Conservation (phyloP, 2,329 filamentous ascomycete species). For the Leptodontidium sp. region DNA sequence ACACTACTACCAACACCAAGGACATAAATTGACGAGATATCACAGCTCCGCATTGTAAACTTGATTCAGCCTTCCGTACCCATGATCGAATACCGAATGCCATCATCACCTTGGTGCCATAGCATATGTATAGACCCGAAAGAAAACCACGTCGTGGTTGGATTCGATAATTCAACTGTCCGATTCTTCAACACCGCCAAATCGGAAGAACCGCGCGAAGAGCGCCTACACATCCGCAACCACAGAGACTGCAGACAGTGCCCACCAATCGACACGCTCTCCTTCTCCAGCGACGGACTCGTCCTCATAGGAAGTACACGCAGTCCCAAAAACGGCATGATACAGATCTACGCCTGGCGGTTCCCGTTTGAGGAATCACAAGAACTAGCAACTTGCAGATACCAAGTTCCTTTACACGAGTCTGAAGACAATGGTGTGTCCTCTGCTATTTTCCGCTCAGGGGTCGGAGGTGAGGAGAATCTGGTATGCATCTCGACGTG, state of each 20-base stretch:
- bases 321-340: constrained; percentile 48
- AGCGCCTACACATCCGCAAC: constrained; percentile 48
- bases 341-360: constrained; percentile 50
- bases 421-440: constrained; percentile 53
- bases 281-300: constrained; percentile 52
- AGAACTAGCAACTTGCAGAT: constrained; percentile 49
- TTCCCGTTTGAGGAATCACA: constrained; percentile 50
- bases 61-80: constrained; percentile 46
- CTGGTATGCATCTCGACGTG: constrained; percentile 52
- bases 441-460: constrained; percentile 49
- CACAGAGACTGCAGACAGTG: constrained; percentile 49
- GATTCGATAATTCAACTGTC: constrained; percentile 52
- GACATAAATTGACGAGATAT: constrained; percentile 1
- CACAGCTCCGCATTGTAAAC: constrained; percentile 51
- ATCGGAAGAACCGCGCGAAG: constrained; percentile 49
- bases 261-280: constrained; percentile 51
- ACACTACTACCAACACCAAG: background rate
- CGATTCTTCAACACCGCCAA: constrained; percentile 51
- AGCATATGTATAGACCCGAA: constrained; percentile 51
- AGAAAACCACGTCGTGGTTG: constrained; percentile 52
- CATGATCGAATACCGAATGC: constrained; percentile 51
- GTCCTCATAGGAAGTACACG: constrained; percentile 51
- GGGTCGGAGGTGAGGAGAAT: constrained; percentile 47
- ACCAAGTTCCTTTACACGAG: constrained; percentile 51
- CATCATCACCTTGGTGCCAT: constrained; percentile 50